Evolutionary conservation across 2,329 filamentous ascomycete species (phyloP), one percentile per base, ranked within the genome.

Genomic region (Aureobasidium mangrovei): DNA sequence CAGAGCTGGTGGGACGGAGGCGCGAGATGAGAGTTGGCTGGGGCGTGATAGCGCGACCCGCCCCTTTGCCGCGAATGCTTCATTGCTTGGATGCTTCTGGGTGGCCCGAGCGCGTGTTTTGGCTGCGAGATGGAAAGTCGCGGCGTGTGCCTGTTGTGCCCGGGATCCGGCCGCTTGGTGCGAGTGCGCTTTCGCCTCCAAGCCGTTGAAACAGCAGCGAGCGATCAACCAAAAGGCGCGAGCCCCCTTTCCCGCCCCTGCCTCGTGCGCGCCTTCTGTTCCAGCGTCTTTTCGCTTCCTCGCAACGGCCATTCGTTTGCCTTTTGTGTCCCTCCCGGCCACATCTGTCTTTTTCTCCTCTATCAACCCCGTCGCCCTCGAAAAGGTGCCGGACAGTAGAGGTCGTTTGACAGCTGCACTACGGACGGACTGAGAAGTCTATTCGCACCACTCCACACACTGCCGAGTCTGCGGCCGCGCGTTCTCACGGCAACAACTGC

Each of bases 401-500:
- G 49, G 49, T 53, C 44, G 49, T 18, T 38, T 38, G 49, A 53
- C 39, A 44, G 39, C 47, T 51, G 47, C 47, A 51, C 31, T 41
- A 29, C 38, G 49, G 32, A 53, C 26, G 36, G 40, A 41, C 31
- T 33, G 39, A 51, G 38, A 42, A 43, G 39, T 44, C 39, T 44
- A 36, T 53, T 44, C 39, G 12, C 33, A 36, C 36, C 33, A 18
- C 38, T 41, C 47, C 47, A 42, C 36, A 41, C 48, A 43, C 26
- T 29, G 38, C 43, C 42, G 42, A 54, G 38, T 54, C 42, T 38
- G 26, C 53, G 28, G 53, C 53, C 53, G 53, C 53, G 53, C 53
- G 53, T 54, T 54, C 52, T 54, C 52, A 54, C 52, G 29, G 52
- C 53, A 54, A 48, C 53, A 54, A 48, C 48, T 52, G 48, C 39